Base-by-base conservation (phyloP, 2,329 filamentous ascomycete genomes). In the Tolypocladium nubicola region DNA sequence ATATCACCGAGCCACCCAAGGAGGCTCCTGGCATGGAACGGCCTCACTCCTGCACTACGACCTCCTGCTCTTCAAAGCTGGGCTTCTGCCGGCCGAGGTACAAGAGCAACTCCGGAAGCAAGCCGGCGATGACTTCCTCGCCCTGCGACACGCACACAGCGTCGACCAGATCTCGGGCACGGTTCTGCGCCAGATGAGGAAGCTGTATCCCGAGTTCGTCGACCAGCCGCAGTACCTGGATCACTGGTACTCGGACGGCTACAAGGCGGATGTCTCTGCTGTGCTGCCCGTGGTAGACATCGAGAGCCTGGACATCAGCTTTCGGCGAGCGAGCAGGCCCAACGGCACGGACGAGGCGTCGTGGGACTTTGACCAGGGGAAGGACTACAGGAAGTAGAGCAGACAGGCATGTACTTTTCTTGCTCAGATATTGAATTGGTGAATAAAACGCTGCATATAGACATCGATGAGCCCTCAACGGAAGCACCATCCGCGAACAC, bases 11-110 rank as follows among this genome's bases (percentile, higher is more conserved):
- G 81, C 85, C 0, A 83, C 78, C 10, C 68, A 72, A 14, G 86
- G 86, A 21, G 86, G 86, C 1, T 87, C 83, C 1, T 88, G 85
- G 76, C 76, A 84, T 58, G 85, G 85, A 53, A 82, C 79, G 55
- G 82, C 79, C 0, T 86, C 83, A 1, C 73, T 89, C 21, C 76
- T 84, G 64, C 85, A 89, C 63, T 89, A 89, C 66, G 84, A 89
- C 60, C 75, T 88, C 1, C 77, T 86, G 2, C 76, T 89, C 26
- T 79, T 88, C 64, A 76, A 79, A 21, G 75, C 83, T 0, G 85
- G 85, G 0, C 68, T 81, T 43, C 82, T 87, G 59, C 73, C 81
- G 0, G 71, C 75, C 0, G 68, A 74, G 0, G 75, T 86, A 2
- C 80, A 86, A 69, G 69, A 75, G 13, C 62, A 75, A 54, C 68